Evolutionary conservation across 352 stramenopile genomes (phyloP).

Genomic region (Globisporangium cederbergense): DNA sequence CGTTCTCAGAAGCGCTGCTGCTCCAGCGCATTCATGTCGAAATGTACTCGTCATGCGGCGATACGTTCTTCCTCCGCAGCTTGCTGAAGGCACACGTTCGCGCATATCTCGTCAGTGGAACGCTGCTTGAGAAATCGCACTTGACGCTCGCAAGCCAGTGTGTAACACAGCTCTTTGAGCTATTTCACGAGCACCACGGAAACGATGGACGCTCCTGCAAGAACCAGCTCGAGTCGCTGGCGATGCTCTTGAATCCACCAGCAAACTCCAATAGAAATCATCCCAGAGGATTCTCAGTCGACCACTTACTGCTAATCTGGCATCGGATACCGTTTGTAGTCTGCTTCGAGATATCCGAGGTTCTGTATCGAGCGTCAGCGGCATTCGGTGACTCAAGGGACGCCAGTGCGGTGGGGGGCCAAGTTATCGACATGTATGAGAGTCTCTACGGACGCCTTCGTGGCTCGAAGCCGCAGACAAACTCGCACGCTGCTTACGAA

Average conservation of each 20-base stretch:
- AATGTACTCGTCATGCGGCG: constrained; percentile 31
- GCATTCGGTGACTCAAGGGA: constrained; percentile 10
- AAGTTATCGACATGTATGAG: constrained; percentile 46
- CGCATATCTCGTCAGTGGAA: constrained; percentile 27
- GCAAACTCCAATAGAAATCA: not conserved
- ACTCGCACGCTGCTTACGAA: constrained; percentile 38
- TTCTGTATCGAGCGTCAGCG: constrained; percentile 35
- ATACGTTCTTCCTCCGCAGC: constrained; percentile 54
- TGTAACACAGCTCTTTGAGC: constrained; percentile 32
- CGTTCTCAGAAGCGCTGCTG: constrained; percentile 53
- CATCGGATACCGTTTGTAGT: constrained; percentile 54
- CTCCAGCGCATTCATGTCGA: constrained; percentile 53
- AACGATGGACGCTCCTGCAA: constrained; percentile 12
- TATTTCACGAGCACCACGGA: constrained; percentile 22
- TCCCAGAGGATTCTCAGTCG: constrained; percentile 5
- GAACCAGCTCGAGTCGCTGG: constrained; percentile 4
- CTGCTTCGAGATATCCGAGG: constrained; percentile 62
- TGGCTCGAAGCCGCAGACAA: constrained; percentile 23
- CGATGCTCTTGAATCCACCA: not conserved
- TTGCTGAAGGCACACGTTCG: constrained; percentile 49
- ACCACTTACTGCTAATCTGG: constrained; percentile 47
- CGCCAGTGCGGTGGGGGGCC: not conserved
- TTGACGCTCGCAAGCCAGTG: constrained; percentile 28
- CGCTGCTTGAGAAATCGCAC: constrained; percentile 33
- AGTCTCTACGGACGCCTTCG: constrained; percentile 52